Evolutionary conservation across 169 alveolate species (phyloP).

Genomic region (Amoebophrya sp.): DNA sequence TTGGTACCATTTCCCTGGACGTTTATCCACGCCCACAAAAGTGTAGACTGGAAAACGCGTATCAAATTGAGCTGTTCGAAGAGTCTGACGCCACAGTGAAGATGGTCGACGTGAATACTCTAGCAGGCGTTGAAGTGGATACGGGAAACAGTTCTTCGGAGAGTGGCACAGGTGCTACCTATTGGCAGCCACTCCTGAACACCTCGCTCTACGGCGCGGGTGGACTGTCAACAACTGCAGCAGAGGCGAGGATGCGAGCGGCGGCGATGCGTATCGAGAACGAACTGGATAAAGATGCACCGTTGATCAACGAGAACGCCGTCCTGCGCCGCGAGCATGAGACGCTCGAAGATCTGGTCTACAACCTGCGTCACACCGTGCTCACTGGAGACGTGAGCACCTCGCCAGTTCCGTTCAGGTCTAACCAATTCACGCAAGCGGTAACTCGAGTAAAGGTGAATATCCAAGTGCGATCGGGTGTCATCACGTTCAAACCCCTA

Average conservation of each 20-base stretch:
- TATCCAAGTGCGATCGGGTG: not conserved
- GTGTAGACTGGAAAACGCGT: not conserved
- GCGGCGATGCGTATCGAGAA: constrained; percentile 4
- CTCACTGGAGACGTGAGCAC: not conserved
- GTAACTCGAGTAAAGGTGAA: not conserved
- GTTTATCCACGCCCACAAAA: not conserved
- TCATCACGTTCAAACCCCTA: not conserved
- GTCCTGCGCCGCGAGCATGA: not conserved
- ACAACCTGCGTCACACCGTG: not conserved
- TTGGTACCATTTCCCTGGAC: not conserved
- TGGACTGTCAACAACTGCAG: not conserved
- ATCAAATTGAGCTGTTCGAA: not conserved
- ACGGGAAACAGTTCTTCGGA: too few relatives aligned
- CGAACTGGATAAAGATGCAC: not conserved
- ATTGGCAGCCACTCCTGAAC: not conserved
- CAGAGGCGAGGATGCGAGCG: not conserved
- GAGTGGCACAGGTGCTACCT: too few relatives aligned
- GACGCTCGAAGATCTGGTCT: not conserved
- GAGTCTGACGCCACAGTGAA: not conserved
- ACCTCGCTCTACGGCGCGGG: not conserved
- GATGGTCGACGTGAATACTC: not conserved
- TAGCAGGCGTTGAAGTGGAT: not conserved
- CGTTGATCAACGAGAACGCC: not conserved
- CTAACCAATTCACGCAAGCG: not conserved
- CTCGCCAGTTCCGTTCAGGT: not conserved